Conservation (phyloP, 306 rosid genomes). For the Begonia peltatifolia region DNA sequence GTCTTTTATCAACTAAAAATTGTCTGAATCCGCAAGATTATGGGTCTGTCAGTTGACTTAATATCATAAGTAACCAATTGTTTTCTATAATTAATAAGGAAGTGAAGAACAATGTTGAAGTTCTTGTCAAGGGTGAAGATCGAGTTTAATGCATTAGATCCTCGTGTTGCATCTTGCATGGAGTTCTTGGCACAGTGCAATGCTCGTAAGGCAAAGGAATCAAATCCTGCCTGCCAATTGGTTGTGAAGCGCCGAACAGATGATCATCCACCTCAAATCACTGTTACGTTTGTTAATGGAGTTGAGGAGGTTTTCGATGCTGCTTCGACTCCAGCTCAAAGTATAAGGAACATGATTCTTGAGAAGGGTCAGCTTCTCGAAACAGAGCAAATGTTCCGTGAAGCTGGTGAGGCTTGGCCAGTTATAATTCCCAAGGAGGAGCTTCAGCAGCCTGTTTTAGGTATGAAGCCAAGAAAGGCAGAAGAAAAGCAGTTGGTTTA, state of each 20-base stretch:
- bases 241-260: conserved; percentile 74
- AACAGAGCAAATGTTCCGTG: conserved; percentile 73
- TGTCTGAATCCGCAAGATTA: too few relatives aligned
- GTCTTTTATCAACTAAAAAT: too few relatives aligned
- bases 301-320: conserved; percentile 70
- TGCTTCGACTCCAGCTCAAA: conserved; percentile 60
- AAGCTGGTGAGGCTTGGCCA: conserved; percentile 82
- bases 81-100: neutral
- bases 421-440: conserved; percentile 59
- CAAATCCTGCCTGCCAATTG: conserved; percentile 68
- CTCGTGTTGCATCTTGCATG: conserved; percentile 80
- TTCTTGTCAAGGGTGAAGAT: conserved; percentile 64
- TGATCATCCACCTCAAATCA: conserved; percentile 67
- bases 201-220: conserved; percentile 74
- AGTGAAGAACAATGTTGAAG: conserved; percentile 41
- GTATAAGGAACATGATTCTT: conserved; percentile 57
- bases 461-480: conserved; percentile 23
- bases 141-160: conserved; percentile 86
- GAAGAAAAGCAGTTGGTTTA: too few relatives aligned
- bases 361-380: conserved; percentile 63
- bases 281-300: conserved; percentile 76
- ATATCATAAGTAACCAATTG: too few relatives aligned
- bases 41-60: too few relatives aligned
- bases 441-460: conserved; percentile 33
- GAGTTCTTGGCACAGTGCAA: conserved; percentile 94